phyloP scores from a whole-genome alignment of 1,284 basidiomycete species.

The Boletus nobilissimus region DNA sequence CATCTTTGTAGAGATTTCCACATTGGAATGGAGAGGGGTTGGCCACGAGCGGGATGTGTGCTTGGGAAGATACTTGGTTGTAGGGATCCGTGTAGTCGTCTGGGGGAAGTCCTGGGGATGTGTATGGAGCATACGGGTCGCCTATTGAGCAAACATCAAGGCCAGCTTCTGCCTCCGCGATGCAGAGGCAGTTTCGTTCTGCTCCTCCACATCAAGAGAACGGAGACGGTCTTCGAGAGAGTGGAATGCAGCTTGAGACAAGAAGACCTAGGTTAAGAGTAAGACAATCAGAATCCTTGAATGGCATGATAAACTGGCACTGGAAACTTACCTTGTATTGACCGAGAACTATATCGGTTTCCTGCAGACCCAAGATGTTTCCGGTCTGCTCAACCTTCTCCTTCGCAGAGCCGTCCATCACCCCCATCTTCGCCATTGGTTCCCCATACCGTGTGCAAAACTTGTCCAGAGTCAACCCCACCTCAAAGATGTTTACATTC shows the following conservation, averaged over 20 bases:
- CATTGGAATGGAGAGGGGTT: slow-evolving; percentile 83
- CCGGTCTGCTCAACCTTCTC: slow-evolving; percentile 70
- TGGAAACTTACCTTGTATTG: slow-evolving; percentile 71
- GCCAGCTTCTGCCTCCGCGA: slow-evolving; percentile 81
- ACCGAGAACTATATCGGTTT: slow-evolving; percentile 84
- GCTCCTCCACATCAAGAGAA: slow-evolving; percentile 84
- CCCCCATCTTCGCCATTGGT: slow-evolving; percentile 58
- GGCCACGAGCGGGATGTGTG: slow-evolving; percentile 78
- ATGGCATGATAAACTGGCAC: slow-evolving; percentile 11
- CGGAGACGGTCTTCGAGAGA: slow-evolving; percentile 90
- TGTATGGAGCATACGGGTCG: slow-evolving; percentile 84
- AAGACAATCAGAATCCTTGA: slow-evolving; percentile 17
- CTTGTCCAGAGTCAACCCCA: slow-evolving; percentile 88
- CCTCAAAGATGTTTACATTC: slow-evolving; percentile 78
- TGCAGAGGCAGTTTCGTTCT: slow-evolving; percentile 76
- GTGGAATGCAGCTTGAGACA: slow-evolving; percentile 90
- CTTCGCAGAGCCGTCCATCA: slow-evolving; percentile 61
- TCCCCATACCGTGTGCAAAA: slow-evolving; percentile 86
- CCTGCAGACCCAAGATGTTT: slow-evolving; percentile 72
- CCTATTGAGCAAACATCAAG: slow-evolving; percentile 71
- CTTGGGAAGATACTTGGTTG: slow-evolving; percentile 57
- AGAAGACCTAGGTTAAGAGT: slow-evolving; percentile 74
- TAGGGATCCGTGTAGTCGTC: slow-evolving; percentile 63
- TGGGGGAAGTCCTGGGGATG: slow-evolving; percentile 57
- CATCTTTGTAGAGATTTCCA: slow-evolving; percentile 75